Evolutionary conservation across 176 grass and related monocot species (phyloP), one percentile per base, ranked within the genome.

Genomic region (Oryza glaberrima): DNA sequence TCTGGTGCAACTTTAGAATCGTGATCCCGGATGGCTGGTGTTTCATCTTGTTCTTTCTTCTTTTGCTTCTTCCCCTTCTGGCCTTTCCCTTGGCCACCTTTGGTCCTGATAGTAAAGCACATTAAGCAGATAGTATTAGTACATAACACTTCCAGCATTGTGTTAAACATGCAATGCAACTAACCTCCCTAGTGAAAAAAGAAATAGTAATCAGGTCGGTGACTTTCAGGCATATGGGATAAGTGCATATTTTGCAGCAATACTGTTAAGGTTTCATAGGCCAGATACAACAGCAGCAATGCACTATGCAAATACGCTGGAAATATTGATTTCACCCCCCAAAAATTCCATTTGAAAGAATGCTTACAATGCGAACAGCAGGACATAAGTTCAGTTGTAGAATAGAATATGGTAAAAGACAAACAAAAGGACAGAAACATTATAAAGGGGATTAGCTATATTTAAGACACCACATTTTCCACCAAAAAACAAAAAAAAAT

Each of bases 21-120:
- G 56, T n/a, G 11, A 13, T 65, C 56, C 81, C 72, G 46, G 4
- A 73, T 48, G 0, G 47, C 36, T 34, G 70, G 80, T 70, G 86
- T 38, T 85, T 68, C 70, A 0, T 14, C 44, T 22, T 74, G 78
- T 74, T 67, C 85, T 84, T 88, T 95, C 65, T 88, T 92, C 76
- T 83, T 88, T 76, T 46, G 75, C 78, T 92, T 94, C 76, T 79
- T 83, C 76, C 79, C 87, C 72, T 83, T 92, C 54, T 79, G 86
- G 25, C 71, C 79, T 83, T 90, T 95, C 25, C 26, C 81, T 71
- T 79, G 32, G 32, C 65, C 85, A 16, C 75, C 74, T 81, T 90
- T 92, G 67, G 8, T 36, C 80, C 86, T 90, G 45, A 70, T 67
- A 52, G 36, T 25, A 2, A 2, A 81, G 23, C 32, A 70, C 34